Evolutionary conservation across 75 land plant species (phyloP), one percentile per base, ranked within the genome.

Genomic region (Cunninghamia lanceolata): DNA sequence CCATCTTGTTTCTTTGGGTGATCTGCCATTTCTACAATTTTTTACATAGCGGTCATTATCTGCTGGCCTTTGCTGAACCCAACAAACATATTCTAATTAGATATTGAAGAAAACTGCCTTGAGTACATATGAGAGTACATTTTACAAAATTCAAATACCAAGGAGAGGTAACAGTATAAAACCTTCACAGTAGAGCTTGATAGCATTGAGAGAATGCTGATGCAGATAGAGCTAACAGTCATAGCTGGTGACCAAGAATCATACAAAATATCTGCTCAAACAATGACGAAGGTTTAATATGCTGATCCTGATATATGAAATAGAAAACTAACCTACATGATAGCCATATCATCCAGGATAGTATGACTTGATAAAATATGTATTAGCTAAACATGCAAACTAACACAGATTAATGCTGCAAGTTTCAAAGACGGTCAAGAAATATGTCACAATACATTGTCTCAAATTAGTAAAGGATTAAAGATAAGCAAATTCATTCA

Each of bases 231-330:
- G 86, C 99, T 97, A 38, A 97, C 99, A 45, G 99, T 97, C 99
- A 97, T 97, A 17, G 99, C 99, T 52, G 99, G 99, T 16, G 99
- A 97, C 99, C 99, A 97, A 3, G 99, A 97, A 88, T 97, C 99
- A 84, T 97, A 97, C 47, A 97, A 70, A 76, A 97, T 97, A 85
- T 97, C 99, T 97, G 91, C 34, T 47, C 40, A 52, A 42, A 68
- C 45, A 30, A 40, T 25, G n/a, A 63, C 68, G 1, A 63, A 59
- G 30, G 28, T 7, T 63, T 28, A 73, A 13, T 10, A 73, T 73
- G 75, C 14, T 34, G 36, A 73, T 32, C 34, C 34, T 73, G 75
- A 14, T 25, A 73, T 73, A 73, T 73, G 36, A 73, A 73, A 32
- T 34, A 73, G 75, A 34, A 11, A 73, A 73, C 30, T 63, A 28